Evolutionary conservation across 1,139 yeast genomes (phyloP).

Genomic region (Lodderomyces beijingensis): DNA sequence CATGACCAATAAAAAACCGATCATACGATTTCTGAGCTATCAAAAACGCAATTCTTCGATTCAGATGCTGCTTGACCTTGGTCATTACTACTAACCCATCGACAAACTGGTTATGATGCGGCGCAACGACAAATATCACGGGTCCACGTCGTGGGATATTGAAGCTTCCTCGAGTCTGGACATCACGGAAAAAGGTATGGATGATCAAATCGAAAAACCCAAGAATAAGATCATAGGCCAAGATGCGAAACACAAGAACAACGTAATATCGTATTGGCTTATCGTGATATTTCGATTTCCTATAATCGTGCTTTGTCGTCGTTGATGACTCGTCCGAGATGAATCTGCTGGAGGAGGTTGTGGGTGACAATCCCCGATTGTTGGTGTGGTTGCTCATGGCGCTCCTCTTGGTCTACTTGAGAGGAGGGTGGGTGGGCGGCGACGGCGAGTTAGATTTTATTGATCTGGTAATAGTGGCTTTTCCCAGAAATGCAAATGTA

Average conservation of each 20-base stretch:
- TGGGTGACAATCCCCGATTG: too few species aligned
- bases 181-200: slow-evolving; percentile 43
- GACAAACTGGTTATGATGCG: slow-evolving; percentile 45
- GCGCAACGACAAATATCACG: slow-evolving; percentile 42
- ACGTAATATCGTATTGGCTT: slow-evolving; percentile 5
- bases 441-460: too few species aligned
- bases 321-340: slow-evolving; percentile 1
- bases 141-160: slow-evolving; percentile 39
- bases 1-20: slow-evolving; percentile 47
- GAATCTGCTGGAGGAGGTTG: not conserved
- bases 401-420: too few species aligned
- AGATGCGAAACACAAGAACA: slow-evolving; percentile 5
- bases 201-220: slow-evolving; percentile 34
- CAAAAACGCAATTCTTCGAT: slow-evolving; percentile 48
- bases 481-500: too few species aligned
- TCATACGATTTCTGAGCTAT: slow-evolving; percentile 65
- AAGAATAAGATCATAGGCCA: slow-evolving; percentile 32
- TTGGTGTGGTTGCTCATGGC: too few species aligned
- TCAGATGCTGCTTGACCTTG: slow-evolving; percentile 28
- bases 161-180: slow-evolving; percentile 37
- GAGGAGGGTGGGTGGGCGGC: too few species aligned
- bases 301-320: too few species aligned
- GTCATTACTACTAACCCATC: slow-evolving; percentile 42
- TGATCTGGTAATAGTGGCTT: too few species aligned
- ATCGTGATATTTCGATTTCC: not conserved